Base-by-base conservation (phyloP, 148 eudicot species). In the Chenopodium album region DNA sequence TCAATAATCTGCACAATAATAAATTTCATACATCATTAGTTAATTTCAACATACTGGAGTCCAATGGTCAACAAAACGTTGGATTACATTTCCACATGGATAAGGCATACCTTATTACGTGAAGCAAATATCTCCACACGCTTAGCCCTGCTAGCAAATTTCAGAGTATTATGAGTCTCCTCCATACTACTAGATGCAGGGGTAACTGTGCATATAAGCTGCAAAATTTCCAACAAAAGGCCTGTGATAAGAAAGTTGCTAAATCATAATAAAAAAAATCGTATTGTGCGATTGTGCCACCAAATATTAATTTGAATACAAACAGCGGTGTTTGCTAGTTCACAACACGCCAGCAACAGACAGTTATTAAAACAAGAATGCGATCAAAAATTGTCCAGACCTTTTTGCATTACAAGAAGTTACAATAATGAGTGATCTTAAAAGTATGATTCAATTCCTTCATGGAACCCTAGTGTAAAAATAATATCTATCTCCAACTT, bases 121-220 rank as follows among this genome's bases (percentile, higher is more conserved):
- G 98, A 94, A 81, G 99, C 98, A 89, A 82, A 85, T 48, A 94
- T 96, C 88, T 94, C 99, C 50, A 96, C 99, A 81, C 97, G 93
- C 80, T 96, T 96, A 28, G 99, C 99, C 88, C 99, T 89, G 90
- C 99, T 96, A 16, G 99, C 99, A 87, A 96, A 96, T 80, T 96
- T 96, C 71, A 96, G 81, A 65, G 99, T 96, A 84, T 96, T 96
- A 78, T 96, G 99, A 69, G 99, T 96, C 84, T 96, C 99, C 89
- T 96, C 99, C 94, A 92, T 88, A 83, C 90, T 96, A 83, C 99
- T 96, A 34, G 99, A 94, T 79, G 99, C 98, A 46, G 99, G 99
- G 81, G 99, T 96, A 63, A 96, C 86, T 32, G 95, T 96, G 89
- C 99, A 94, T 78, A 96, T 96, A 86, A 96, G 99, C 99, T 96